phyloP scores from a whole-genome alignment of 768 basidiomycete genomes.

The Gloeopeniophorella convolvens region DNA sequence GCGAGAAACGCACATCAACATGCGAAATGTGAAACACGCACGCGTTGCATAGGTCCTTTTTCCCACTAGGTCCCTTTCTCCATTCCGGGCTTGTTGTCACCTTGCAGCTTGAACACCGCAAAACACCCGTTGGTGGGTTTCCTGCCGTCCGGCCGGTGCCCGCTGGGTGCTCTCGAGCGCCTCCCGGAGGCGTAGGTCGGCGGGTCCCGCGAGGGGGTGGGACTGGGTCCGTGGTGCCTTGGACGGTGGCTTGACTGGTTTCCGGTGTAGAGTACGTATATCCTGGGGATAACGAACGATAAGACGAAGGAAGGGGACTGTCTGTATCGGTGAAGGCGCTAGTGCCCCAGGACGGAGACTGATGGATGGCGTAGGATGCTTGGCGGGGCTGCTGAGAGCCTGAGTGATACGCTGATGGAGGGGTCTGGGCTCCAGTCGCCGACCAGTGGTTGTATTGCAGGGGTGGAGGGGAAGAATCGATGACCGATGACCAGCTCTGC shows the following conservation, averaged over 20 bases:
- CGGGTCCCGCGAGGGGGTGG: conserved; percentile 49
- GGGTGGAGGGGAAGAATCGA: conserved; percentile 31
- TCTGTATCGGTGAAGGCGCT: conserved; percentile 32
- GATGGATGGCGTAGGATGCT: conserved; percentile 22
- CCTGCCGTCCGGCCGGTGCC: conserved; percentile 43
- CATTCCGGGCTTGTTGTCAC: conserved; percentile 82
- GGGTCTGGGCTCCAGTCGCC: conserved; percentile 6
- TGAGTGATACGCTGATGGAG: conserved; percentile 13
- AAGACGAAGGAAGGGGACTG: conserved; percentile 21
- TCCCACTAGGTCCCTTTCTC: conserved; percentile 86
- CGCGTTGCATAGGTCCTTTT: conserved; percentile 92
- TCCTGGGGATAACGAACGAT: conserved; percentile 23
- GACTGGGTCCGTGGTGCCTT: conserved; percentile 37
- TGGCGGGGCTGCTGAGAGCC: conserved; percentile 30
- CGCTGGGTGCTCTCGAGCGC: conserved; percentile 40
- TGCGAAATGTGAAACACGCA: conserved; percentile 38
- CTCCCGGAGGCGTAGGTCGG: conserved; percentile 37
- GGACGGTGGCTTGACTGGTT: conserved; percentile 23
- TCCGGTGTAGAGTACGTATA: conserved; percentile 20
- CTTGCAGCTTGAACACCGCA: conserved; percentile 75
- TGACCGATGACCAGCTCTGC: conserved; percentile 13
- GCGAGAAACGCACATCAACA: conserved; percentile 16
- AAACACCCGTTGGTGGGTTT: conserved; percentile 67
- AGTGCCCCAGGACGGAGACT: conserved; percentile 35
- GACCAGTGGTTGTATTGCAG: conserved; percentile 26